Evolutionary conservation across 1,139 yeast species (phyloP).

Genomic region (Yamadazyma pseudoaaseri): DNA sequence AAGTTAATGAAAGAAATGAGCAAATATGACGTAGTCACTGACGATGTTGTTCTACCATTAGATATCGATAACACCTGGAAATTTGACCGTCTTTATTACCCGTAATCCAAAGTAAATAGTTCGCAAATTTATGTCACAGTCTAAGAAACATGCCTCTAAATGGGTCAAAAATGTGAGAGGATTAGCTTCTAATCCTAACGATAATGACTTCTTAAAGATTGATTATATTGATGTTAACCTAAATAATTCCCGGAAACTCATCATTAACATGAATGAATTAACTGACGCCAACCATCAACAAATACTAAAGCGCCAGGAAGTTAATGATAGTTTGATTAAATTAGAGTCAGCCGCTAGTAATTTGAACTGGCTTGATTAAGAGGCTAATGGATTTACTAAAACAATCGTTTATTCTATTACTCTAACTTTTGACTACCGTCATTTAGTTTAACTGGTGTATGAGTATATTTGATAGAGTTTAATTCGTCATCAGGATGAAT

Average conservation of each 20-base stretch:
- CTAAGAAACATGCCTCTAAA: constrained; percentile 13
- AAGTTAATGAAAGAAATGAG: constrained; percentile 34
- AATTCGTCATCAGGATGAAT: constrained; percentile 7
- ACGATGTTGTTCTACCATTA: constrained; percentile 25
- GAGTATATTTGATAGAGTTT: constrained; percentile 10
- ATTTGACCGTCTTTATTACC: constrained; percentile 23
- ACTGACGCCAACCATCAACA: constrained; percentile 18
- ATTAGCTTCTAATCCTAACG: constrained; percentile 37
- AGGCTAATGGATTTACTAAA: neutral
- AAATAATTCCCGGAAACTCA: constrained; percentile 43
- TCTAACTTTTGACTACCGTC: neutral
- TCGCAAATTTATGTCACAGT: neutral
- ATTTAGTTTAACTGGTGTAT: constrained; percentile 4
- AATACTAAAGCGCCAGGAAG: constrained; percentile 19
- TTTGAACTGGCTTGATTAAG: constrained; percentile 27
- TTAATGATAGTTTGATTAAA: constrained; percentile 28
- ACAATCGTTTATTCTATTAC: neutral
- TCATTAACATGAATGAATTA: constrained; percentile 25
- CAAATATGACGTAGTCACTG: constrained; percentile 12
- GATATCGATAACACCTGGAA: constrained; percentile 29
- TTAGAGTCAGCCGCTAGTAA: constrained; percentile 26
- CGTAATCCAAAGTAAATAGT: neutral
- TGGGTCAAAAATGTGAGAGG: constrained; percentile 39
- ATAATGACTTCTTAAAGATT: constrained; percentile 38
- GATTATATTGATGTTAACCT: constrained; percentile 47